Percentiles rank a stretch among this genome's conserved stretches.
These are phyloP conservation scores for Hyparrhenia diplandra DNA, from an alignment of 176 grass and related monocot species.

Conservation along the genomic window DNA sequence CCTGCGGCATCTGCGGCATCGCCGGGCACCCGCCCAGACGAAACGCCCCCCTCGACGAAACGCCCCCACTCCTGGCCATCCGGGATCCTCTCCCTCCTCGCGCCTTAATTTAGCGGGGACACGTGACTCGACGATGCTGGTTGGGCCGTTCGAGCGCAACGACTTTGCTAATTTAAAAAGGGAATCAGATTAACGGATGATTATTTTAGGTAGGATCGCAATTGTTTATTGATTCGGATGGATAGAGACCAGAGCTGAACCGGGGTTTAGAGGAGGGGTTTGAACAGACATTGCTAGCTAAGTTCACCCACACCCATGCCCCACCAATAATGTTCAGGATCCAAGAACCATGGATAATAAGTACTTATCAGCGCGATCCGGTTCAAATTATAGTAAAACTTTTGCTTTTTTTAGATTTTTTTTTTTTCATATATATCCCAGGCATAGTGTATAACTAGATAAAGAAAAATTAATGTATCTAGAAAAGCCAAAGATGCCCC, in stretches of 20 bases:
- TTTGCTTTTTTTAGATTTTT: too few species aligned
- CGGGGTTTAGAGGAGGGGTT: neutral
- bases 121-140: neutral
- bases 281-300: too few species aligned
- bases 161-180: neutral
- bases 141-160: neutral
- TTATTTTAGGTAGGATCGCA: neutral
- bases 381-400: too few species aligned
- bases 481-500: too few species aligned
- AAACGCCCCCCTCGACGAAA: too few species aligned
- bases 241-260: neutral
- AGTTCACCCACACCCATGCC: neutral
- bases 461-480: too few species aligned
- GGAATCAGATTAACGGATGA: neutral
- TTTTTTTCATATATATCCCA: too few species aligned
- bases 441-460: too few species aligned
- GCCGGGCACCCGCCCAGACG: neutral
- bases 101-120: neutral
- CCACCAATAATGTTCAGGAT: too few species aligned
- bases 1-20: too few species aligned
- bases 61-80: neutral
- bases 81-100: neutral
- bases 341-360: too few species aligned
- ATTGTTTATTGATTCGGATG: constrained; percentile 3
- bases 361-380: too few species aligned